A percentile compares a stretch with the other conserved stretches of the same genome.
Conservation (phyloP, 176 grass and related monocot genomes). For the Thinopyrum elongatum region DNA sequence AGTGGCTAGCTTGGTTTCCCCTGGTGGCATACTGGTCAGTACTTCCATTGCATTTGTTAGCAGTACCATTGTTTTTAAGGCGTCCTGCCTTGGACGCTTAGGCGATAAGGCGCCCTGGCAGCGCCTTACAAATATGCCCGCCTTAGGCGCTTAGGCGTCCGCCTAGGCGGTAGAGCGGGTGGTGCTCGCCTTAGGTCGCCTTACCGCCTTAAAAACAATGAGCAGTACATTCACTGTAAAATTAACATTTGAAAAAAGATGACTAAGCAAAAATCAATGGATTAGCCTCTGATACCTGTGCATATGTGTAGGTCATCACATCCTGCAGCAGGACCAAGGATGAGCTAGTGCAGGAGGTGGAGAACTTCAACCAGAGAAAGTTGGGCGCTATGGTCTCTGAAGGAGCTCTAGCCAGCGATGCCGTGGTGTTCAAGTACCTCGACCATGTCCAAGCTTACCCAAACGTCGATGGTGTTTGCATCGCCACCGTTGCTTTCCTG, state of each 20-base stretch:
- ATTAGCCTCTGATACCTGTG: background rate
- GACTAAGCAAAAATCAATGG: background rate
- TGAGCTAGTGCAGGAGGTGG: slow-evolving; percentile 77
- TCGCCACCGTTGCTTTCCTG: slow-evolving; percentile 69
- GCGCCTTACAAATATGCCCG: too few species aligned
- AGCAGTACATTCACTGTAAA: background rate
- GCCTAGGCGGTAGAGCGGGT: too few species aligned
- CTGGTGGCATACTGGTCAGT: slow-evolving; percentile 91
- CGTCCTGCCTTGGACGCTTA: too few species aligned
- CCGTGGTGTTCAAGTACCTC: slow-evolving; percentile 67
- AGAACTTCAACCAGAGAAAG: slow-evolving; percentile 69
- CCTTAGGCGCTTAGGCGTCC: too few species aligned
- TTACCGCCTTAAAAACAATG: too few species aligned
- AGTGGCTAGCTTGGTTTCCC: slow-evolving; percentile 62
- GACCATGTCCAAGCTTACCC: slow-evolving; percentile 74
- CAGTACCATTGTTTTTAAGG: too few species aligned
- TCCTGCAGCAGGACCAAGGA: slow-evolving; percentile 85
- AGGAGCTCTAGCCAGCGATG: slow-evolving; percentile 18
- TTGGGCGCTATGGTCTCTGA: slow-evolving; percentile 20
- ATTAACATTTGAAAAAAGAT: background rate
- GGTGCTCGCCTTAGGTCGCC: too few species aligned
- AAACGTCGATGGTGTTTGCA: slow-evolving; percentile 46
- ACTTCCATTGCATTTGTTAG: background rate
- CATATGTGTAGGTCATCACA: slow-evolving; percentile 66
- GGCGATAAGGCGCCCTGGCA: too few species aligned